Conservation (phyloP, 2,329 filamentous ascomycete genomes). For the Teratosphaeria pseudoeucalypti region DNA sequence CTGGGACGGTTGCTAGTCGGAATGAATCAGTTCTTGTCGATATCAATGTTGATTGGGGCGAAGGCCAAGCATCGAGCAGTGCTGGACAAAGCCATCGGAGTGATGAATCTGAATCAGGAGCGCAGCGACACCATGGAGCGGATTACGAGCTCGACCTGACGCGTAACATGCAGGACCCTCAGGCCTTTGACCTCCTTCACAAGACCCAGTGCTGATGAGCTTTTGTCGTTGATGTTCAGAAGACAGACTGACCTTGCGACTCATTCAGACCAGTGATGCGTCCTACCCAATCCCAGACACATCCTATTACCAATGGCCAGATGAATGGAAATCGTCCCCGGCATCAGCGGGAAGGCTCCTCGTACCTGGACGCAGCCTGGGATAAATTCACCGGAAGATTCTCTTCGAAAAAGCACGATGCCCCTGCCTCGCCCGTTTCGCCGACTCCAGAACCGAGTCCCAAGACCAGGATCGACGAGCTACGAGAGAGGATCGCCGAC, state of each 20-base stretch:
- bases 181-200: background rate
- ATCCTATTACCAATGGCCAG: background rate
- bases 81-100: background rate
- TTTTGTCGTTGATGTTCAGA: background rate
- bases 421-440: background rate
- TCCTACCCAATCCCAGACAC: background rate
- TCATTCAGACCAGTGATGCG: background rate
- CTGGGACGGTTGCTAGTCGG: background rate
- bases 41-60: background rate
- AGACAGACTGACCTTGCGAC: background rate
- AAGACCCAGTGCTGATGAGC: background rate
- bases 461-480: constrained; percentile 16
- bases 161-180: background rate
- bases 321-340: background rate
- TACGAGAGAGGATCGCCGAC: constrained; percentile 11
- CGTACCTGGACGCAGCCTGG: background rate
- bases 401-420: background rate
- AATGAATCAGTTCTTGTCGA: background rate
- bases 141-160: background rate
- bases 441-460: constrained; percentile 9
- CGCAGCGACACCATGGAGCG: background rate
- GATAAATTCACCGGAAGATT: background rate
- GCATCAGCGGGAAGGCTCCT: background rate
- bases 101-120: background rate
- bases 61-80: background rate